These are phyloP conservation scores for Strobilomyces dryophilus DNA, from an alignment of 768 basidiomycete genomes.

Conservation along the genomic window DNA sequence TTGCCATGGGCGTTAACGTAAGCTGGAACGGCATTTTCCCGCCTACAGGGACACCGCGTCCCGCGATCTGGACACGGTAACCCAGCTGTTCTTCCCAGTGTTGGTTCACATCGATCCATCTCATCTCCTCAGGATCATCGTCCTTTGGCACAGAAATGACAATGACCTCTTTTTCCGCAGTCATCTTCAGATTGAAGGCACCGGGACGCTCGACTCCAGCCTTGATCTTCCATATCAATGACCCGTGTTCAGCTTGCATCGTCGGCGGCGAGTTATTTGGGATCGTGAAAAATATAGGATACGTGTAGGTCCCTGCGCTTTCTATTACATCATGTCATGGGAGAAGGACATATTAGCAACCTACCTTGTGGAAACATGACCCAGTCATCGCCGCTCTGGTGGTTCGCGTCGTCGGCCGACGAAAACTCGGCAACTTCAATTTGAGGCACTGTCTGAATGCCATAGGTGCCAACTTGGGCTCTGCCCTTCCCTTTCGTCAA, in stretches of 20 bases:
- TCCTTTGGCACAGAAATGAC: constrained; percentile 68
- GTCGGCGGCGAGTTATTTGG: constrained; percentile 78
- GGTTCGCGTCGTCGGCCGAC: constrained; percentile 15
- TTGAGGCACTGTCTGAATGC: constrained; percentile 16
- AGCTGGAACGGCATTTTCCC: constrained; percentile 76
- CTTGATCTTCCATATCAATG: constrained; percentile 73
- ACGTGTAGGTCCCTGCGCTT: constrained; percentile 77
- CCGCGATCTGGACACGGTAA: constrained; percentile 72
- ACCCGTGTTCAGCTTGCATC: constrained; percentile 69
- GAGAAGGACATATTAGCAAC: constrained; percentile 13
- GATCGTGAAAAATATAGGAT: constrained; percentile 88
- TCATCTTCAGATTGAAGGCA: constrained; percentile 65
- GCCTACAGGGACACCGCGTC: constrained; percentile 78
- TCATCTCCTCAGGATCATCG: constrained; percentile 52
- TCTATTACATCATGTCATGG: constrained; percentile 44
- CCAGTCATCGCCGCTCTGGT: constrained; percentile 55
- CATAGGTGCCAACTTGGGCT: constrained; percentile 1
- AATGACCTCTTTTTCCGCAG: constrained; percentile 64
- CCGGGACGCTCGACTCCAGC: constrained; percentile 84
- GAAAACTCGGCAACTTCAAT: constrained; percentile 30
- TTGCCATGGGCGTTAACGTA: constrained; percentile 77
- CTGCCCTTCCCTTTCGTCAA: constrained; percentile 30
- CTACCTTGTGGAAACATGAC: constrained; percentile 85
- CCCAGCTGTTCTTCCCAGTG: constrained; percentile 89
- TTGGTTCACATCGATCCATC: constrained; percentile 78